Conservation (phyloP, 441 rosid species). For the Omphalea diandra region DNA sequence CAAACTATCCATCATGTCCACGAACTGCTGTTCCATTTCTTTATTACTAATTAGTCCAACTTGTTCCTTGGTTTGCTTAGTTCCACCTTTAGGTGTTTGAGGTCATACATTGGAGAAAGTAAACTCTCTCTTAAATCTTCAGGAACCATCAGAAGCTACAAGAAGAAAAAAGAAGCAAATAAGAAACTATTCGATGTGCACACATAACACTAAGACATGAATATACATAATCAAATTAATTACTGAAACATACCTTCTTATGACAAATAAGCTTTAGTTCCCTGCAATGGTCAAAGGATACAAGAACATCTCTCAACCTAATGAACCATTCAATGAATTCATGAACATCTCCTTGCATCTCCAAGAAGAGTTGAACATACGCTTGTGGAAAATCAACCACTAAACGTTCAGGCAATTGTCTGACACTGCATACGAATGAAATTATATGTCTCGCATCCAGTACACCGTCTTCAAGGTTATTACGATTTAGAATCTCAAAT, state of each 20-base stretch:
- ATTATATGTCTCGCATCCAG: neutral
- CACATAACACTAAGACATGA: neutral
- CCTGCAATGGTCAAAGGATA: constrained; percentile 20
- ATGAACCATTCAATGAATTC: neutral
- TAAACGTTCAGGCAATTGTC: neutral
- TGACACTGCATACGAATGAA: neutral
- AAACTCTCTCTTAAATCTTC: neutral
- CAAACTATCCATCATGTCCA: constrained; percentile 2
- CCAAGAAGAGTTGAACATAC: neutral
- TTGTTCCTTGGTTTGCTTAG: neutral
- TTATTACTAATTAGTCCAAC: no score
- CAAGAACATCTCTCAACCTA: constrained; percentile 15
- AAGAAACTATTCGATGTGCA: neutral
- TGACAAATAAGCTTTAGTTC: neutral
- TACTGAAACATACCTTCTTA: neutral
- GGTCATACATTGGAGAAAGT: constrained; percentile 17
- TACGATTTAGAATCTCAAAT: neutral
- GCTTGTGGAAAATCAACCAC: neutral
- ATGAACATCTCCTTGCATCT: no score
- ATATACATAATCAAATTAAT: no score
- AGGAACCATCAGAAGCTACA: constrained; percentile 11
- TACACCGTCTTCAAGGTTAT: neutral
- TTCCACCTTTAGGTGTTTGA: constrained; percentile 10
- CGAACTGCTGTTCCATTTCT: no score
- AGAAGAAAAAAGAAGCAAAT: neutral